Conservation (phyloP, 345 rosid species). For the Eucalyptus fibrosa region DNA sequence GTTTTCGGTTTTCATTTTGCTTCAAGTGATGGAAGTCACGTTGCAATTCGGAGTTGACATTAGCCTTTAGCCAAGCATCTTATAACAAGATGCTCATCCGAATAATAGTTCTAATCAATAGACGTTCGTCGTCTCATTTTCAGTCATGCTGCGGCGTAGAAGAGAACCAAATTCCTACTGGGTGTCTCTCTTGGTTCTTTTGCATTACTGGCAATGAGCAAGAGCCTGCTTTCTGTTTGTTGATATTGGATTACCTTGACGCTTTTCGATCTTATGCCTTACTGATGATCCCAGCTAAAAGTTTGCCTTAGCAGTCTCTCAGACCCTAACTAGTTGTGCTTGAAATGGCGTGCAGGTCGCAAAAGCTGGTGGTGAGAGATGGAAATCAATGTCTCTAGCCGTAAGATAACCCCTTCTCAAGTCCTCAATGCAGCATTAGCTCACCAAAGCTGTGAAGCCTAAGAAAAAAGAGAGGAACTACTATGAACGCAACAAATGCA, state of each 20-base stretch:
- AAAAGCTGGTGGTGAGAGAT: constrained; percentile 32
- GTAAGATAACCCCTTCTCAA: constrained; percentile 2
- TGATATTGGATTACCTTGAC: rapidly evolving
- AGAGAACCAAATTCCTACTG: background rate
- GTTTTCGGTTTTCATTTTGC: background rate
- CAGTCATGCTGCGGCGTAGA: background rate
- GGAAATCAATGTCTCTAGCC: constrained; percentile 21
- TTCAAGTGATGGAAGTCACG: background rate
- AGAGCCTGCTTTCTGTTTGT: background rate
- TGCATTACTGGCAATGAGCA: background rate
- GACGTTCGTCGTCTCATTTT: too few relatives aligned
- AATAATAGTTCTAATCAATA: background rate
- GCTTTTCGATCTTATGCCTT: background rate
- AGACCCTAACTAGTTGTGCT: background rate
- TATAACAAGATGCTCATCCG: background rate
- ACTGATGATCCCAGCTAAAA: background rate
- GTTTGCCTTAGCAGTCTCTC: background rate
- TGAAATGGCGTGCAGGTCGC: constrained; percentile 7
- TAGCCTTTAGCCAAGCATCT: background rate
- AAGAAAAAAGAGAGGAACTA: background rate
- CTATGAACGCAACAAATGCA: background rate
- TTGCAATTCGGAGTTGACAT: background rate
- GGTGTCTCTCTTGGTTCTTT: background rate
- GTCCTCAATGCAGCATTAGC: background rate
- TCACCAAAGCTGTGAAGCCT: background rate